A percentile compares a stretch with the other conserved stretches of the same genome.
phyloP scores from a whole-genome alignment of 495 filamentous ascomycete genomes.

The Podospora conica region DNA sequence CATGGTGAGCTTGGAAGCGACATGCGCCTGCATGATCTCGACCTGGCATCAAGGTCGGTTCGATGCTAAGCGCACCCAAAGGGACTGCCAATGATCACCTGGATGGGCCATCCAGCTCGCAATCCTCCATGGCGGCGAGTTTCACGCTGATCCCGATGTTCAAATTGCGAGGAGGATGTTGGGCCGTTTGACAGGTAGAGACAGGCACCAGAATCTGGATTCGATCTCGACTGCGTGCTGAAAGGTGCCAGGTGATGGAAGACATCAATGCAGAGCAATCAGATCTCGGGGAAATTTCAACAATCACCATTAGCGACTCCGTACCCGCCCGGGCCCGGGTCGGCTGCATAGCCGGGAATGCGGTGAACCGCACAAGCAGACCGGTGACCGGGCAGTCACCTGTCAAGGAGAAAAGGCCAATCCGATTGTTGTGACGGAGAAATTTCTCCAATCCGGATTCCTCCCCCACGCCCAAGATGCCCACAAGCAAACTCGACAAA shows the following conservation, averaged over 20 bases:
- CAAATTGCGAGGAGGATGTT: neutral
- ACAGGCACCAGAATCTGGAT: neutral
- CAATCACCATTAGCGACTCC: neutral
- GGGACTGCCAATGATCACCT: neutral
- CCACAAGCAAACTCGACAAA: too few relatives aligned
- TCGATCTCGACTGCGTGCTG: too few relatives aligned
- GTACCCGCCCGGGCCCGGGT: neutral
- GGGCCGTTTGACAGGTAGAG: neutral
- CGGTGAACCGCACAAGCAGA: too few relatives aligned
- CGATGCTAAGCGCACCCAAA: neutral
- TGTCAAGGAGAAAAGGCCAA: neutral
- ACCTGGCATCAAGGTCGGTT: slow-evolving; percentile 13
- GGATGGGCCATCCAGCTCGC: too few relatives aligned
- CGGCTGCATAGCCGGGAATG: too few relatives aligned
- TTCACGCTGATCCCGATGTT: neutral
- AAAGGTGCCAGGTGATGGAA: too few relatives aligned
- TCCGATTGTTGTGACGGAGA: too few relatives aligned
- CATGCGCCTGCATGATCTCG: slow-evolving; percentile 21
- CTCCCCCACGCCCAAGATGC: too few relatives aligned
- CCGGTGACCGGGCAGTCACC: too few relatives aligned
- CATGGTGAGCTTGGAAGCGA: slow-evolving; percentile 14
- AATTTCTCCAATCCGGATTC: too few relatives aligned
- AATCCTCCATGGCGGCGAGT: too few relatives aligned
- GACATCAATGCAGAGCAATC: too few relatives aligned
- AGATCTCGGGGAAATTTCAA: neutral